Evolutionary conservation across 257 asterid species (phyloP).

Genomic region (Marsdenia floribunda): DNA sequence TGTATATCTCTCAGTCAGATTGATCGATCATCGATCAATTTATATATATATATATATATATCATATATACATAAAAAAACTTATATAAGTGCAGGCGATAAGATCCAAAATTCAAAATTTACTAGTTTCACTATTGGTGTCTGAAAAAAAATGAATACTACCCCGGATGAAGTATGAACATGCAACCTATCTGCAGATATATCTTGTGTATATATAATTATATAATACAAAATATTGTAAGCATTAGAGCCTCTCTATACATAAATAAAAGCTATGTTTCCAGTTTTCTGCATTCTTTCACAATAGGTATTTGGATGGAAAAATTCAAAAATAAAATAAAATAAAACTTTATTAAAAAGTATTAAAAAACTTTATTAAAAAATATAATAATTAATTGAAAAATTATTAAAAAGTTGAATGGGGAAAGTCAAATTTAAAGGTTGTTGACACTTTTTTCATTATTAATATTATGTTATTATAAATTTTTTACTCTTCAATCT

Average conservation of each 20-base stretch:
- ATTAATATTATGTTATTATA: too few species aligned
- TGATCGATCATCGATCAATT: neutral
- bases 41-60: too few species aligned
- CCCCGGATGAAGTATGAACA: neutral
- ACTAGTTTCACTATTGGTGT: neutral
- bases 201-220: neutral
- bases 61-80: too few species aligned
- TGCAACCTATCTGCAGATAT: neutral
- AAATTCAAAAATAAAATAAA: too few species aligned
- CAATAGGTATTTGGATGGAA: too few species aligned
- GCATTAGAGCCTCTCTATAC: neutral
- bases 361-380: too few species aligned
- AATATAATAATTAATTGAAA: too few species aligned
- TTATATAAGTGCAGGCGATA: neutral
- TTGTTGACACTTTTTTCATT: too few species aligned
- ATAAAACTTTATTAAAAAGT: too few species aligned
- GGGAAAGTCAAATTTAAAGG: too few species aligned
- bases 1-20: neutral
- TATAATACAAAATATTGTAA: neutral
- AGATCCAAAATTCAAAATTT: neutral
- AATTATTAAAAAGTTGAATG: too few species aligned
- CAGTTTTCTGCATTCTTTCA: neutral
- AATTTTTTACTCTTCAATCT: too few species aligned
- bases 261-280: neutral
- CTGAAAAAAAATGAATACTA: neutral